Conservation (phyloP, 2,329 filamentous ascomycete species). For the Aotearoamyces nothofagi region DNA sequence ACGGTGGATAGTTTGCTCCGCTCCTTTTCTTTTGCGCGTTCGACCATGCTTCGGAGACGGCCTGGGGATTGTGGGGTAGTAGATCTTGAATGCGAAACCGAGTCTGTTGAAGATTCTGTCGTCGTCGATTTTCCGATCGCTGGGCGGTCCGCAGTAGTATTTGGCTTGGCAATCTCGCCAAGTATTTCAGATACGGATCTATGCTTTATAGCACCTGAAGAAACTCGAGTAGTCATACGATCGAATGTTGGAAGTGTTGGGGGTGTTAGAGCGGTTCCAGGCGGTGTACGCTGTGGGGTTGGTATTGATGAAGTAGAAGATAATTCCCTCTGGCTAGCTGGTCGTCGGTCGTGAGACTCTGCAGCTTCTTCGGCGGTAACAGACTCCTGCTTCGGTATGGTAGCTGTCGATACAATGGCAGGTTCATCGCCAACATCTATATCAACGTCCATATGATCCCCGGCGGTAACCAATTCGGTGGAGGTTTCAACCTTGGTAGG, state of each 20-base stretch:
- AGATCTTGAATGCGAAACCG: slow-evolving; percentile 17
- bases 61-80: slow-evolving; percentile 29
- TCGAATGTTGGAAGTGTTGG: slow-evolving; percentile 23
- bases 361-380: slow-evolving; percentile 4
- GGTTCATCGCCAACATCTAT: slow-evolving; percentile 7
- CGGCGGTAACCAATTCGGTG: too few species aligned
- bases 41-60: slow-evolving; percentile 15
- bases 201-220: slow-evolving; percentile 53
- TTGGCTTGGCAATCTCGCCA: slow-evolving; percentile 35
- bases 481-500: too few species aligned
- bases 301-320: slow-evolving; percentile 7
- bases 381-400: slow-evolving; percentile 4
- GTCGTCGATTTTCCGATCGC: slow-evolving; percentile 5
- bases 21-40: slow-evolving; percentile 32
- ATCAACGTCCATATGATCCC: too few species aligned
- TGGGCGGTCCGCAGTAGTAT: slow-evolving; percentile 9
- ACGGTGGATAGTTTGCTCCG: slow-evolving; percentile 60
- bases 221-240: slow-evolving; percentile 53
- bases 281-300: slow-evolving; percentile 11
- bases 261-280: slow-evolving; percentile 16
- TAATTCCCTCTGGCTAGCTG: slow-evolving; percentile 3
- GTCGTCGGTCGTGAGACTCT: slow-evolving; percentile 5
- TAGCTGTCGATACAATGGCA: slow-evolving; percentile 2
- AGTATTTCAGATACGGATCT: slow-evolving; percentile 63
- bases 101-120: slow-evolving; percentile 10